Evolutionary conservation across 768 basidiomycete genomes (phyloP).

Genomic region (Hygrocybe coccinea): DNA sequence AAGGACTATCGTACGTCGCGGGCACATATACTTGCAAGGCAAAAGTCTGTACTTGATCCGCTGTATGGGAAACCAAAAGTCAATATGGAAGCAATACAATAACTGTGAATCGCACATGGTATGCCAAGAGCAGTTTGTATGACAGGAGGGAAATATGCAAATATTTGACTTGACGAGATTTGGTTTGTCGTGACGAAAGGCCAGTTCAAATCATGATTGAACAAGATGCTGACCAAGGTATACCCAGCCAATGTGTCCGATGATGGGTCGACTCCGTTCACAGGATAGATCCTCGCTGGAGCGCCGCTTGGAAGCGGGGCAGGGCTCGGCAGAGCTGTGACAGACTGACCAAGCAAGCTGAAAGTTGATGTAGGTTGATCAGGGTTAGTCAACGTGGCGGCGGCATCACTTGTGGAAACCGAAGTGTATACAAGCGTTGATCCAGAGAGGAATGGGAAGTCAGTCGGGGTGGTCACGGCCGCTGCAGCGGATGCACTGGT

Average conservation of each 20-base stretch:
- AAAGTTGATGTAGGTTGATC: constrained; percentile 39
- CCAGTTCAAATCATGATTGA: constrained; percentile 62
- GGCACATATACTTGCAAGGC: constrained; percentile 72
- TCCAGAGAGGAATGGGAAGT: constrained; percentile 40
- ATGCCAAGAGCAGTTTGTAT: constrained; percentile 32
- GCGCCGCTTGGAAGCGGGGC: constrained; percentile 53
- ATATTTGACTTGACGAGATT: constrained; percentile 69
- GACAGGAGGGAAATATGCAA: constrained; percentile 58
- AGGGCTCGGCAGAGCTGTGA: constrained; percentile 22
- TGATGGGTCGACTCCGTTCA: constrained; percentile 22
- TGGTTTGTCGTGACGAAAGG: constrained; percentile 52
- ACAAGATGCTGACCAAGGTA: constrained; percentile 59
- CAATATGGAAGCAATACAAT: constrained; percentile 4
- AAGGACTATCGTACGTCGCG: constrained; percentile 42
- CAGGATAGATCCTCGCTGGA: constrained; percentile 57
- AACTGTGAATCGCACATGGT: constrained; percentile 24
- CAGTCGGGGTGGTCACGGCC: constrained; percentile 32
- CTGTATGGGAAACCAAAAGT: constrained; percentile 16
- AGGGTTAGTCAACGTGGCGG: constrained; percentile 37
- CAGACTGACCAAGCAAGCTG: constrained; percentile 13
- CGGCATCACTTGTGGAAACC: constrained; percentile 24
- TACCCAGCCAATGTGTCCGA: constrained; percentile 32
- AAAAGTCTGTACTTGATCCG: constrained; percentile 37
- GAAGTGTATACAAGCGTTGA: constrained; percentile 39
- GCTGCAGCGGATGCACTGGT: neutral